Conservation (phyloP, 441 rosid species). For the Manihot esculenta region DNA sequence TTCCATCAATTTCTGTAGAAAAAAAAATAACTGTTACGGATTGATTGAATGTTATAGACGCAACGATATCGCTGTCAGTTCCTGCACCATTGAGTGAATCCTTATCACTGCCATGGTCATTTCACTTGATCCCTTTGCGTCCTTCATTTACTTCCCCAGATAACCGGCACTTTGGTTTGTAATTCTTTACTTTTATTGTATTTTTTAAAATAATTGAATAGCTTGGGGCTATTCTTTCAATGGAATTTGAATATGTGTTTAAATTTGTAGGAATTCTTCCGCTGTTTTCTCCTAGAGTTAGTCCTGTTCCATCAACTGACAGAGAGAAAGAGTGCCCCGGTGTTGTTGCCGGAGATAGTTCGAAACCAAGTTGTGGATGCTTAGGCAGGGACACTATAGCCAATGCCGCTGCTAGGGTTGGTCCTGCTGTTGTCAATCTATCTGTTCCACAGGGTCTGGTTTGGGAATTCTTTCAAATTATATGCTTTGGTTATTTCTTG, state of each 20-base stretch:
- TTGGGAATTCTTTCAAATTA: background rate
- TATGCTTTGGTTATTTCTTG: background rate
- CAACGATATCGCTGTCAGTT: constrained; percentile 38
- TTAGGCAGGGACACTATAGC: constrained; percentile 75
- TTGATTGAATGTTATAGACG: constrained; percentile 30
- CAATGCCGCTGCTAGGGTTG: constrained; percentile 79
- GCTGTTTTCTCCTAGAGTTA: constrained; percentile 37
- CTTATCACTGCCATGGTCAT: constrained; percentile 26
- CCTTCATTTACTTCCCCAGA: constrained; percentile 30
- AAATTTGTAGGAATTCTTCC: constrained; percentile 39
- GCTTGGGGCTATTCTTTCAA: background rate
- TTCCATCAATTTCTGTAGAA: background rate
- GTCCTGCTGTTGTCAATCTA: constrained; percentile 86
- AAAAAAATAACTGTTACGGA: background rate
- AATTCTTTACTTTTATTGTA: background rate
- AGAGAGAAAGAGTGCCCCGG: constrained; percentile 29
- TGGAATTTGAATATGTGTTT: background rate
- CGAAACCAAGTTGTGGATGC: constrained; percentile 49
- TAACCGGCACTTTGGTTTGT: constrained; percentile 43
- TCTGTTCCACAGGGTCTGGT: constrained; percentile 62
- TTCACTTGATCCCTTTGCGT: constrained; percentile 3
- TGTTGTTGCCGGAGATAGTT: constrained; percentile 36
- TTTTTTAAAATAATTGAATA: background rate
- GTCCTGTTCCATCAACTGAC: constrained; percentile 39
- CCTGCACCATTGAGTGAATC: constrained; percentile 34